Base-by-base conservation (phyloP, 1,139 yeast species). In the Taphrina sp. region DNA sequence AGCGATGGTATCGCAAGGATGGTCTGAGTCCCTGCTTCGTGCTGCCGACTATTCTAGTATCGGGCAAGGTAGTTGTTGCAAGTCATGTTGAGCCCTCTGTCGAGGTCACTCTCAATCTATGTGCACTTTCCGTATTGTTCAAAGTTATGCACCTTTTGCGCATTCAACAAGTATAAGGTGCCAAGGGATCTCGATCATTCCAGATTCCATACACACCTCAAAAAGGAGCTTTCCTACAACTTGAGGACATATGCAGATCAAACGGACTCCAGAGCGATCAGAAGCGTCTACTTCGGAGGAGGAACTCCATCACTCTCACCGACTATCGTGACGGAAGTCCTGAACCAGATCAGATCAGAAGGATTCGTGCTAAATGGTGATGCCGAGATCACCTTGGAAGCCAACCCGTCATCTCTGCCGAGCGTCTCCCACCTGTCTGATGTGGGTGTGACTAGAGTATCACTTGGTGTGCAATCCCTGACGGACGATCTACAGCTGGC, bases 51-150 rank as follows among this genome's bases (percentile, higher is more conserved):
- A n/a, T n/a, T n/a, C n/a, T n/a, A n/a, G n/a, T n/a, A n/a, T n/a
- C n/a, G n/a, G n/a, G n/a, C n/a, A n/a, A n/a, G n/a, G n/a, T n/a
- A n/a, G n/a, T n/a, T n/a, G n/a, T n/a, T n/a, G n/a, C n/a, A n/a
- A n/a, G n/a, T n/a, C n/a, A n/a, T n/a, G n/a, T n/a, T 26, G 12
- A 12, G 7, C 31, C 10, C 31, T 26, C 31, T 5, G 14, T 34
- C 37, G 14, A 34, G 16, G 14, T 16, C 56, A 14, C 24, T 52
- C 22, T 52, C 56, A 3, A 42, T 52, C 37, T 52, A 52, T 36
- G 43, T 52, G 14, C 56, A 52, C 36, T 52, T 37, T 26, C 56
- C 56, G 4, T 52, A 52, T 19, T 52, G 56, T 35, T 34, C 56
- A 12, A 22, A 37, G 23, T 34, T 52, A 17, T 52, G 56, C 46